Conservation (phyloP, 805 yeast species). For the Kockiozyma suomiensis region DNA sequence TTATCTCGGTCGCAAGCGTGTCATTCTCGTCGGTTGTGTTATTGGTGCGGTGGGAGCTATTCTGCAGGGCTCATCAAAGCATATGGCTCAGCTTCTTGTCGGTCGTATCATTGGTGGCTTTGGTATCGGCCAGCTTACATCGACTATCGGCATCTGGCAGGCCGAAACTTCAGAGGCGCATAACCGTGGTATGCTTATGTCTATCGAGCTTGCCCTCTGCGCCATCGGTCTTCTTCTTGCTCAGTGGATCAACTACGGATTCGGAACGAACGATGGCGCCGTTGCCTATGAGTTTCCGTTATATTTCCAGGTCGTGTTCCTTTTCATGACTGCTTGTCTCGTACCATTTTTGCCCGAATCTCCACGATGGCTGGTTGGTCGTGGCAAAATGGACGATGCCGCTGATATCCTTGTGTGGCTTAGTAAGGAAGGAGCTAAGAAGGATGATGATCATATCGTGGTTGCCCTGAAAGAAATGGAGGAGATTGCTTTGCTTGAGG, state of each 20-base stretch:
- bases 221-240: constrained; percentile 75
- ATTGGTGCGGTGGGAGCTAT: constrained; percentile 63
- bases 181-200: constrained; percentile 68
- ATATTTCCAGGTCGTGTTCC: constrained; percentile 54
- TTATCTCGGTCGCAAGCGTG: constrained; percentile 63
- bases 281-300: constrained; percentile 53
- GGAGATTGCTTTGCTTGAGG: constrained; percentile 22
- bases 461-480: constrained; percentile 19
- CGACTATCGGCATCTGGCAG: constrained; percentile 84
- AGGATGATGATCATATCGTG: background rate
- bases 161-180: constrained; percentile 71
- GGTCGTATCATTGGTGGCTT: constrained; percentile 68
- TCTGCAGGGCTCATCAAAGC: constrained; percentile 57
- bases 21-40: constrained; percentile 59
- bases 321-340: constrained; percentile 47
- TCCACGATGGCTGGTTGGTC: constrained; percentile 46
- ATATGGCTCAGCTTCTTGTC: constrained; percentile 70
- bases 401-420: constrained; percentile 14
- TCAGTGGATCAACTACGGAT: constrained; percentile 76
- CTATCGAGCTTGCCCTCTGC: constrained; percentile 70
- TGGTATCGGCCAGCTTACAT: constrained; percentile 75
- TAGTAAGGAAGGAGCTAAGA: background rate
- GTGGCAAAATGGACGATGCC: constrained; percentile 50
- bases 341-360: constrained; percentile 52
- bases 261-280: constrained; percentile 45